Percentiles rank a stretch among this genome's conserved stretches.
These are phyloP conservation scores for Geosiphon pyriformis DNA, from an alignment of 192 early-diverging fungal species.

Conservation along the genomic window DNA sequence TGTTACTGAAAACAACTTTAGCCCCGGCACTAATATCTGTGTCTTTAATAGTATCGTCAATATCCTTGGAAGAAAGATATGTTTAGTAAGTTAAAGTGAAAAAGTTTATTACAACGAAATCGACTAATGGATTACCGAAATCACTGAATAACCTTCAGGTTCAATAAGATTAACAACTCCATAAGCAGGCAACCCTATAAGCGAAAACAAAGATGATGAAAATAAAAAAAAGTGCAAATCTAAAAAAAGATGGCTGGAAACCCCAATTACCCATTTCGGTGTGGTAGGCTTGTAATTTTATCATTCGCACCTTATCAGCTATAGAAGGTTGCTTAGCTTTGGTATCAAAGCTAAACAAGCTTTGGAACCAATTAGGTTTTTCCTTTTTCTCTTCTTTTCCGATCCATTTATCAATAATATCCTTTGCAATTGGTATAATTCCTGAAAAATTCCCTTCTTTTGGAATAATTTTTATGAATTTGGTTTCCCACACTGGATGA, in stretches of 20 bases:
- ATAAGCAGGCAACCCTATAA: conserved; percentile 26
- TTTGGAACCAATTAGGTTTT: conserved; percentile 24
- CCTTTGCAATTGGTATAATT: not conserved
- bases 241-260: not conserved
- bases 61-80: conserved; percentile 43
- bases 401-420: not conserved
- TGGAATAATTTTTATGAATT: not conserved
- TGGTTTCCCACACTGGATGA: not conserved
- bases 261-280: conserved; percentile 19
- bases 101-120: no score
- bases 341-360: conserved; percentile 26
- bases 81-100: no score
- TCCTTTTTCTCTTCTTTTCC: not conserved
- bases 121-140: conserved; percentile 54
- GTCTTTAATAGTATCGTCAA: conserved; percentile 95
- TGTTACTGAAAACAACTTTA: conserved; percentile 58
- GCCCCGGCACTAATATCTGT: conserved; percentile 74
- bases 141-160: conserved; percentile 71
- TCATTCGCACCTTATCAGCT: conserved; percentile 27
- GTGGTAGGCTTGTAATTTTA: conserved; percentile 28
- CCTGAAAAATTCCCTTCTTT: not conserved
- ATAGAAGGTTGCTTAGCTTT: conserved; percentile 25
- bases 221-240: not conserved
- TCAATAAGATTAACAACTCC: conserved; percentile 59
- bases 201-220: not conserved